Conservation (phyloP, 106 monocot species). For the Agapanthus africanus region DNA sequence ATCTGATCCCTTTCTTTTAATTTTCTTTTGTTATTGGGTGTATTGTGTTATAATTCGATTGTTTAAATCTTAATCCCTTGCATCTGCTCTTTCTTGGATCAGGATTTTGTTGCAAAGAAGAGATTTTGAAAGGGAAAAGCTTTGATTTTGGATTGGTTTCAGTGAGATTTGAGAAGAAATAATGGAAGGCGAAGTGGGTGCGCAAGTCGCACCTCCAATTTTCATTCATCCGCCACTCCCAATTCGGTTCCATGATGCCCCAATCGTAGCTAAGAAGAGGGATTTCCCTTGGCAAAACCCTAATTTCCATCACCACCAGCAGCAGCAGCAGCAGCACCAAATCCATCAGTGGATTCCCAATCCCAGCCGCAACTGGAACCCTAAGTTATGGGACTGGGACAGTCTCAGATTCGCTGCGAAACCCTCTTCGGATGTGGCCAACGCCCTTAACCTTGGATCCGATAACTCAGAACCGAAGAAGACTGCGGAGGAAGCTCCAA, state of each 20-base stretch:
- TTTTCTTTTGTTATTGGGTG: no score
- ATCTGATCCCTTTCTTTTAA: background rate
- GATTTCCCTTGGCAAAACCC: slow-evolving; percentile 33
- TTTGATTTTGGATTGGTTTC: background rate
- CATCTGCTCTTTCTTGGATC: background rate
- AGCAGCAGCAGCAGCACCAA: slow-evolving; percentile 11
- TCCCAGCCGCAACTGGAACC: slow-evolving; percentile 30
- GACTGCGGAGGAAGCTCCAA: slow-evolving; percentile 5
- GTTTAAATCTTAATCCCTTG: no score
- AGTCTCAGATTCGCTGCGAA: slow-evolving; percentile 29
- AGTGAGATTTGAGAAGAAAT: background rate
- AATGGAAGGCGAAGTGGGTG: slow-evolving; percentile 48
- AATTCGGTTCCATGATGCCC: slow-evolving; percentile 25
- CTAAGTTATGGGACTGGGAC: slow-evolving; percentile 50
- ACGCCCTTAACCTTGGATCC: slow-evolving; percentile 2
- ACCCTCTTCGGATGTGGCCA: slow-evolving; percentile 14
- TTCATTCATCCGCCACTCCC: slow-evolving; percentile 32
- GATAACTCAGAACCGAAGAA: background rate
- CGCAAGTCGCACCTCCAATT: slow-evolving; percentile 41
- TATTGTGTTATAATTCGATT: no score
- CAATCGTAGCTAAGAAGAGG: slow-evolving; percentile 28
- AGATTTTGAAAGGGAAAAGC: background rate
- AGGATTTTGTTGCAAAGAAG: background rate
- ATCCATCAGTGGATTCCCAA: slow-evolving; percentile 10
- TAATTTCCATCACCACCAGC: background rate